A percentile compares a stretch with the other conserved stretches of the same genome.
Conservation (phyloP, 192 early-diverging fungal species). For the Podila minutissima region DNA sequence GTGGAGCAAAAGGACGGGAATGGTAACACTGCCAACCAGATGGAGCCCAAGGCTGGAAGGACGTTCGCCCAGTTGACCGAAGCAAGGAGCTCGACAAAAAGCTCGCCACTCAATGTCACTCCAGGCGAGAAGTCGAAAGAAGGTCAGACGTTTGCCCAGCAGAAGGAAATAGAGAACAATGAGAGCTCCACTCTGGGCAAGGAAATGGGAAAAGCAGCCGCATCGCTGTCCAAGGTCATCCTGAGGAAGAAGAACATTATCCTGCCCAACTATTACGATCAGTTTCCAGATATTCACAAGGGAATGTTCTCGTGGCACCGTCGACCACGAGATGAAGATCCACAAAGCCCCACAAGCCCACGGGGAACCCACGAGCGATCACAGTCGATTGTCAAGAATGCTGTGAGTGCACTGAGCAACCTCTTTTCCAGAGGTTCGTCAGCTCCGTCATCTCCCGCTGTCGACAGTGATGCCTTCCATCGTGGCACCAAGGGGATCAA, state of each 20-base stretch:
- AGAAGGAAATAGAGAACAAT: constrained; percentile 16
- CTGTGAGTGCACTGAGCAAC: constrained; percentile 20
- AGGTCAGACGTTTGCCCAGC: constrained; percentile 16
- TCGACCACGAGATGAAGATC: constrained; percentile 10
- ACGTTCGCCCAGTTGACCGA: constrained; percentile 26
- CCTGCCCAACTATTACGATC: constrained; percentile 44
- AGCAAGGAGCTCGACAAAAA: constrained; percentile 3
- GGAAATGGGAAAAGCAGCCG: constrained; percentile 24
- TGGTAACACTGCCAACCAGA: constrained; percentile 4
- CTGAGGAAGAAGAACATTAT: constrained; percentile 39
- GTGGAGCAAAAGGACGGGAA: constrained; percentile 7
- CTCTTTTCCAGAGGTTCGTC: constrained; percentile 22
- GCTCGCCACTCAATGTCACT: background rate
- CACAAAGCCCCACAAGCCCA: background rate
- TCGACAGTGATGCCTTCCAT: constrained; percentile 2
- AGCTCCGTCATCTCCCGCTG: background rate
- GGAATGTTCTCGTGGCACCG: constrained; percentile 16
- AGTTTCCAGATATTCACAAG: constrained; percentile 36
- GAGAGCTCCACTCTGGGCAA: constrained; percentile 11
- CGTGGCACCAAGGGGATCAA: constrained; percentile 51
- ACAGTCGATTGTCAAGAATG: constrained; percentile 38
- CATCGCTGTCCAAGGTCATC: constrained; percentile 35
- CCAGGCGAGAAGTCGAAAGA: background rate
- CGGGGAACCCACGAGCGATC: constrained; percentile 13
- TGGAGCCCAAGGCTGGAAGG: background rate